These are phyloP conservation scores for Colletotrichum melonis DNA, from an alignment of 2,329 filamentous ascomycete genomes.

Conservation along the genomic window DNA sequence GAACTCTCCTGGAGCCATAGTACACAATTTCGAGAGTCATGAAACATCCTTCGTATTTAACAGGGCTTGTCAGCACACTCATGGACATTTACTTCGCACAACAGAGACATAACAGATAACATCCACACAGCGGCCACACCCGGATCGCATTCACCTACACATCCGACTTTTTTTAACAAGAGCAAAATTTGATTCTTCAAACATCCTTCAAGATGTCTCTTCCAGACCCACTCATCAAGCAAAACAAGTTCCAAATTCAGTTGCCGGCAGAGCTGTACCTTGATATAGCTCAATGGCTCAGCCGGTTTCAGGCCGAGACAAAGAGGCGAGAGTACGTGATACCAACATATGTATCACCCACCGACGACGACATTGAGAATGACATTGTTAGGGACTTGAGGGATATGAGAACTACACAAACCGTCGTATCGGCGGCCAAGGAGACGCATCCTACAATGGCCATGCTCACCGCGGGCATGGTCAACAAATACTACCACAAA, in stretches of 20 bases:
- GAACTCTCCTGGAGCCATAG: background rate
- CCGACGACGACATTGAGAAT: background rate
- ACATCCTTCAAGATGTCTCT: background rate
- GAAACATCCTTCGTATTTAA: background rate
- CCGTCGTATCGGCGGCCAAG: background rate
- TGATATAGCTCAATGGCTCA: background rate
- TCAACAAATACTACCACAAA: background rate
- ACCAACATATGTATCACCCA: too few species aligned
- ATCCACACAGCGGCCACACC: background rate
- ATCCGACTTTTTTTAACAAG: background rate
- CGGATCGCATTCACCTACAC: background rate
- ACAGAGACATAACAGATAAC: background rate
- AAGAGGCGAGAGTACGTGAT: background rate
- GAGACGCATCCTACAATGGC: background rate
- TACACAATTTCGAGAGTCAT: background rate
- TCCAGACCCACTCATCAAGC: background rate
- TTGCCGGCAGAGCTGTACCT: background rate
- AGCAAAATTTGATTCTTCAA: background rate
- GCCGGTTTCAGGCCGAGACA: too few species aligned
- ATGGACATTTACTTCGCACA: background rate
- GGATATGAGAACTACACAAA: too few species aligned
- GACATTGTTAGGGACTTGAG: background rate
- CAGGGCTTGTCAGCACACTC: background rate
- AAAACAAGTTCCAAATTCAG: background rate
- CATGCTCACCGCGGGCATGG: conserved; percentile 18